Base-by-base conservation (phyloP, 352 stramenopile species). In the Nothophytophthora sp. region DNA sequence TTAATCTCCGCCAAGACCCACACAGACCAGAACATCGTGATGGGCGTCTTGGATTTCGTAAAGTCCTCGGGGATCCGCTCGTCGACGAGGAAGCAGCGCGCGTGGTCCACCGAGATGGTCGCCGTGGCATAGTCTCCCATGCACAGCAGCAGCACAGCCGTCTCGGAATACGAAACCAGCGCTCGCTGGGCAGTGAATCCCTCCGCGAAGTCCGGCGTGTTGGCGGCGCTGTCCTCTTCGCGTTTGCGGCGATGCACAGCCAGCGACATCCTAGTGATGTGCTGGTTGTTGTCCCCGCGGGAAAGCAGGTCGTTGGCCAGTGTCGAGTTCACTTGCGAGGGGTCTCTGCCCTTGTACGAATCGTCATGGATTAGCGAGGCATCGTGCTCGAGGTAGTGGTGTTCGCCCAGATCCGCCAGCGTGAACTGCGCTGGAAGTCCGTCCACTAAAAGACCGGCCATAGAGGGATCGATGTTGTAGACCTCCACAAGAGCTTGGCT, bases 341-440 rank as follows among this genome's bases (percentile, higher is more conserved):
- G 73, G 22, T 88, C 75, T 13, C 55, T 34, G 23, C 62, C 55
- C 28, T 70, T 75, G 50, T 55, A 73, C 19, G 53, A 34, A 49
- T 91, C 81, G 38, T 82, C 65, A 48, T 86, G 81, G 4, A 87
- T 64, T 27, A 91, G 51, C 8, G 80, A 91, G n/a, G 76, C 76
- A 34, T 90, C 80, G 53, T 90, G 80, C 45, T 91, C 81, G 18
- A 90, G 73, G 12, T 81, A 70, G 29, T 79, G 70, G 68, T 87
- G 78, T n/a, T 69, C 53, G 1, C 70, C 48, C 6, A 92, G 53
- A 35, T 86, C 71, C 0, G 73, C 60, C 9, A 91, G 63, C 13
- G 76, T 74, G 37, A 89, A 78, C 29, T 64, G 40, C 18, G 36
- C 24, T n/a, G 70, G 57, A 36, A 88, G 59, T 5, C 9, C 45